A percentile compares a stretch with the other conserved stretches of the same genome.
Conservation (phyloP, 2,329 filamentous ascomycete genomes). For the Fusarium newnesense region DNA sequence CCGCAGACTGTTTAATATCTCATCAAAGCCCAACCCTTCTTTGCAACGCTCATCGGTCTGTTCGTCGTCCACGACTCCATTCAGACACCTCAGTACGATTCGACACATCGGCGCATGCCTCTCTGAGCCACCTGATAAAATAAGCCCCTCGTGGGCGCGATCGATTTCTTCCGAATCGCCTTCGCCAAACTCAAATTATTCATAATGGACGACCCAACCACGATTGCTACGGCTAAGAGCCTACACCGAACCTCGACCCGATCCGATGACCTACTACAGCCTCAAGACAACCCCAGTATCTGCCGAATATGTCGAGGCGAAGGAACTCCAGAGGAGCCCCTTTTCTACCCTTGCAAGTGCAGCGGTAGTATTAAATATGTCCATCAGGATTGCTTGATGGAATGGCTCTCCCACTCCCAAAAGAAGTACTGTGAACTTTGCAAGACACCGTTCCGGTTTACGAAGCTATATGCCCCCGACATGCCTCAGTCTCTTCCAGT, state of each 20-base stretch:
- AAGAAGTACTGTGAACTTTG: slow-evolving; percentile 99
- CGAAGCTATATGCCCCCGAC: slow-evolving; percentile 92
- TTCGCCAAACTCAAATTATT: slow-evolving; percentile 17
- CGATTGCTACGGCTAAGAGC: slow-evolving; percentile 38
- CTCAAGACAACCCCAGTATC: slow-evolving; percentile 71
- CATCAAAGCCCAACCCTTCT: background rate
- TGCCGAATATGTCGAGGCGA: slow-evolving; percentile 97
- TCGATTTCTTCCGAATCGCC: slow-evolving; percentile 35
- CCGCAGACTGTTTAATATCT: background rate
- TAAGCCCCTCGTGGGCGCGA: slow-evolving; percentile 46
- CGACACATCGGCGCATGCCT: slow-evolving; percentile 37
- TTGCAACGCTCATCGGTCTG: background rate
- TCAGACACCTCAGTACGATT: slow-evolving; percentile 20
- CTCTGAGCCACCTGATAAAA: slow-evolving; percentile 21
- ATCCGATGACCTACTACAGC: slow-evolving; percentile 43
- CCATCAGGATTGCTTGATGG: slow-evolving; percentile 97
- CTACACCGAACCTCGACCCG: slow-evolving; percentile 39
- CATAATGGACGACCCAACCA: slow-evolving; percentile 43
- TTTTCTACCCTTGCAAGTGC: slow-evolving; percentile 99
- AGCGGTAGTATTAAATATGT: slow-evolving; percentile 99
- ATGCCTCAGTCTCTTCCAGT: slow-evolving; percentile 89
- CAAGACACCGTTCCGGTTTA: slow-evolving; percentile 98
- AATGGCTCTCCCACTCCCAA: slow-evolving; percentile 98
- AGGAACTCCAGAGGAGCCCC: slow-evolving; percentile 80
- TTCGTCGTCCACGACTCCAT: slow-evolving; percentile 8